These are phyloP conservation scores for Mycocentrospora acerina DNA, from an alignment of 2,329 filamentous ascomycete genomes.

Conservation along the genomic window DNA sequence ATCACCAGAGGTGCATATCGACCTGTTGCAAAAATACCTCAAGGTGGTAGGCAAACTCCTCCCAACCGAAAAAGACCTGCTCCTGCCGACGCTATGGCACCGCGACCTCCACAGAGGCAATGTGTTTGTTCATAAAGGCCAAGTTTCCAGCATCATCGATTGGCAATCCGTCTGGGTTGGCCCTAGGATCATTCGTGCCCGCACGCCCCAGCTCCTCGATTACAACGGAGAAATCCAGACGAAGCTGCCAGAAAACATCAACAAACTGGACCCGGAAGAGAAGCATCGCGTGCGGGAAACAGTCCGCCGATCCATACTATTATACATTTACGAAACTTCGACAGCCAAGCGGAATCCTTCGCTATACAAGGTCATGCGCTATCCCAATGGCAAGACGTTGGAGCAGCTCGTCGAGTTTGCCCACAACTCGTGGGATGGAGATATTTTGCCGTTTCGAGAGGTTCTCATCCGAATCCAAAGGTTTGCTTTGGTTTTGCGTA, in stretches of 20 bases:
- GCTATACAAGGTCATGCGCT: slow-evolving; percentile 24
- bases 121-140: slow-evolving; percentile 41
- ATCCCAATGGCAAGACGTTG: slow-evolving; percentile 24
- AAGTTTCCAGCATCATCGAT: slow-evolving; percentile 46
- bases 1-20: no score
- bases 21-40: no score
- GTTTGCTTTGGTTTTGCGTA: no score
- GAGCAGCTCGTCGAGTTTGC: slow-evolving; percentile 33
- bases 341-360: slow-evolving; percentile 29
- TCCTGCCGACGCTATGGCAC: slow-evolving; percentile 43
- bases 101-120: slow-evolving; percentile 44
- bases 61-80: slow-evolving; percentile 12
- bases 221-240: slow-evolving; percentile 32
- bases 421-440: slow-evolving; percentile 33
- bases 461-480: slow-evolving; percentile 35
- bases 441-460: slow-evolving; percentile 35
- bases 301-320: slow-evolving; percentile 28
- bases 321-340: slow-evolving; percentile 31
- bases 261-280: slow-evolving; percentile 25
- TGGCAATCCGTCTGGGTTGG: slow-evolving; percentile 44
- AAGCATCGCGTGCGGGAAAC: slow-evolving; percentile 23
- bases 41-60: no score
- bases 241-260: slow-evolving; percentile 24
- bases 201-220: slow-evolving; percentile 29
- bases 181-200: slow-evolving; percentile 25